Evolutionary conservation across 2,329 filamentous ascomycete species (phyloP).

Genomic region (Colletotrichum cuscutae): DNA sequence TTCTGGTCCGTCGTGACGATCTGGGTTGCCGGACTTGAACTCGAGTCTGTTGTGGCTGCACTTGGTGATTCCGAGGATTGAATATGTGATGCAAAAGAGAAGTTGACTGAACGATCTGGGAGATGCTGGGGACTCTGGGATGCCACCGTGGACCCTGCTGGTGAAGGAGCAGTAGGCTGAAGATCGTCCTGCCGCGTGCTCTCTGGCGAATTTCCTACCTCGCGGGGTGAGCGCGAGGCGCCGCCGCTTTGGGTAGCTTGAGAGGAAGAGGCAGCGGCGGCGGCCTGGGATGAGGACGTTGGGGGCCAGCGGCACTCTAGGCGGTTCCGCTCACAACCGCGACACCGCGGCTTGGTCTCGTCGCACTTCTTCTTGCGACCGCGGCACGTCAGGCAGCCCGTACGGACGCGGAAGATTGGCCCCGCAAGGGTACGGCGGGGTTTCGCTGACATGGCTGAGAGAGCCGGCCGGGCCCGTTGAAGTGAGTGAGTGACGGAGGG

Average conservation of each 20-base stretch:
- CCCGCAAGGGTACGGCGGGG: slow-evolving; percentile 28
- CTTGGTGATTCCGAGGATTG: background rate
- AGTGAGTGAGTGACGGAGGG: background rate
- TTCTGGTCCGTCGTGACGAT: background rate
- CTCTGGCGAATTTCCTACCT: background rate
- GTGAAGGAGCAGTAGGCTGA: background rate
- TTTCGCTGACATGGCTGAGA: slow-evolving; percentile 12
- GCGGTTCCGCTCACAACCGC: slow-evolving; percentile 46
- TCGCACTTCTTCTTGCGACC: slow-evolving; percentile 60
- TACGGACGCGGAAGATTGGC: slow-evolving; percentile 35
- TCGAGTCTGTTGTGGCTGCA: background rate
- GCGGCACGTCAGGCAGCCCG: slow-evolving; percentile 57
- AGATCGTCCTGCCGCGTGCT: background rate
- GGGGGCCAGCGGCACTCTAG: slow-evolving; percentile 34
- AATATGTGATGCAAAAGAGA: slow-evolving; percentile 11
- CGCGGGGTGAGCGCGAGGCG: background rate
- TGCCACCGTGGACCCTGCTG: background rate
- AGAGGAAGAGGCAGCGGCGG: background rate
- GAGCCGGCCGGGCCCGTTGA: background rate
- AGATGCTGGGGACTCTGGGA: background rate
- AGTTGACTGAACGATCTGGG: background rate
- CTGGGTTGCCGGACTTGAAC: background rate
- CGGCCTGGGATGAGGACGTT: background rate
- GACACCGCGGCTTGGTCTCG: slow-evolving; percentile 54
- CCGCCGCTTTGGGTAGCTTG: background rate